Conservation (phyloP, 2,329 filamentous ascomycete species). For the Ascochyta lentis region DNA sequence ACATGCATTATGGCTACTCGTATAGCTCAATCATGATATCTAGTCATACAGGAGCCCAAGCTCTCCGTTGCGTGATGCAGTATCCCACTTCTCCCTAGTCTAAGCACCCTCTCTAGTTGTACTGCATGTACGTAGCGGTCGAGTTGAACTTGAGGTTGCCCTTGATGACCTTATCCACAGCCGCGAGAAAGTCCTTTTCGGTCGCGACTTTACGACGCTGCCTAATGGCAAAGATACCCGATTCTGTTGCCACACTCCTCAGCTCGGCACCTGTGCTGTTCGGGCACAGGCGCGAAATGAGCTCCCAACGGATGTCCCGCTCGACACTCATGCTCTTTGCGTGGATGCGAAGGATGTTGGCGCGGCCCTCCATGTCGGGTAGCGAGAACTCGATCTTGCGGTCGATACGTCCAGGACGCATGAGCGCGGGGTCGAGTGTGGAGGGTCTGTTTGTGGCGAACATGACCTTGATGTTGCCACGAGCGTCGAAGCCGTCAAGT, state of each 20-base stretch:
- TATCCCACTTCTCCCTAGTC: not conserved
- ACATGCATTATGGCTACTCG: conserved; percentile 12
- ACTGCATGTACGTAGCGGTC: conserved; percentile 97
- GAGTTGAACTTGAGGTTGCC: conserved; percentile 99
- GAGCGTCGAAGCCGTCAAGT: conserved; percentile 92
- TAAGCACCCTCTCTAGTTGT: conserved; percentile 73
- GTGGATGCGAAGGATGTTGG: conserved; percentile 97
- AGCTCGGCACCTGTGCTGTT: conserved; percentile 97
- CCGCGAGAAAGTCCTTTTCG: conserved; percentile 97
- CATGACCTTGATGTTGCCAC: conserved; percentile 99
- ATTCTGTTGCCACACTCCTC: conserved; percentile 95
- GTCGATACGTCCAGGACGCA: conserved; percentile 96
- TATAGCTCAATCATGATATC: conserved; percentile 15
- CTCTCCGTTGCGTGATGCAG: conserved; percentile 1
- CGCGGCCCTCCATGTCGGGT: conserved; percentile 94
- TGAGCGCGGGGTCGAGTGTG: conserved; percentile 93
- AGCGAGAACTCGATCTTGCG: conserved; percentile 99
- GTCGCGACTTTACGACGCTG: conserved; percentile 94
- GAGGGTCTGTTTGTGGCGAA: conserved; percentile 97
- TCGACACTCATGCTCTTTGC: conserved; percentile 99
- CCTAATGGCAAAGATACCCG: conserved; percentile 93
- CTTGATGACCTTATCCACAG: conserved; percentile 99
- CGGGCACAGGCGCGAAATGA: conserved; percentile 95
- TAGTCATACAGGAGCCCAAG: conserved; percentile 12
- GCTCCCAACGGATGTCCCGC: conserved; percentile 97